Evolutionary conservation across 1,139 yeast genomes (phyloP), one percentile per base, ranked within the genome.

Genomic region (Pichia cactophila): DNA sequence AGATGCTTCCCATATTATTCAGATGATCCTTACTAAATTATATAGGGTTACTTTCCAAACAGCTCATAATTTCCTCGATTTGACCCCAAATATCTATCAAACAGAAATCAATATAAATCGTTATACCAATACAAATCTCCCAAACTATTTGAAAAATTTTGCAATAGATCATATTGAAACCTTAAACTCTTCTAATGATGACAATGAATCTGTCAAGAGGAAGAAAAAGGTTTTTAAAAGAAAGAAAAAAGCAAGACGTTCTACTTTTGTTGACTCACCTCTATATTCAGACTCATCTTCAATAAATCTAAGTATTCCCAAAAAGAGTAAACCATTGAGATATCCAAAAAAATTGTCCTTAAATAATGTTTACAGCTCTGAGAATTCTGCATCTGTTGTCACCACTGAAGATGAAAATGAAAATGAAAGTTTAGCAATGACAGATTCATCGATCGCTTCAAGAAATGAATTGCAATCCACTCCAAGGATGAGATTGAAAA

Each of bases 11-110:
- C 96, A 90, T 64, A 90, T 92, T 43, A 94, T 92, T 9, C 96
- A 95, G 56, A 89, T 92, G 79, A 88, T 92, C 17, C 71, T 90
- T 54, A 84, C 95, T 1, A 77, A 96, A 54, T 73, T 92, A 50
- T 88, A 88, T 63, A 78, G 95, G 58, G 97, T 92, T 7, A 90
- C 97, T 0, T 82, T 90, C 68, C 92, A 85, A 61, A 86, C 97
- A 0, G 86, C 94, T 12, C 94, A 90, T 62, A 77, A 80, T 58
- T 92, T 92, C 63, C 71, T 92, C 47, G 96, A 96, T 0, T 69
- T 92, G 35, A 88, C 97, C 0, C 73, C 79, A 29, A 96, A 89
- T 59, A 81, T 92, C 39, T 77, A 87, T 57, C 81, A 83, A 50
- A 83, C 90, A 17, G 98, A 92, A 62, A 68, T 77, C 5, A 72